Base-by-base conservation (phyloP, 176 grass and related monocot species). In the Poa pratensis region DNA sequence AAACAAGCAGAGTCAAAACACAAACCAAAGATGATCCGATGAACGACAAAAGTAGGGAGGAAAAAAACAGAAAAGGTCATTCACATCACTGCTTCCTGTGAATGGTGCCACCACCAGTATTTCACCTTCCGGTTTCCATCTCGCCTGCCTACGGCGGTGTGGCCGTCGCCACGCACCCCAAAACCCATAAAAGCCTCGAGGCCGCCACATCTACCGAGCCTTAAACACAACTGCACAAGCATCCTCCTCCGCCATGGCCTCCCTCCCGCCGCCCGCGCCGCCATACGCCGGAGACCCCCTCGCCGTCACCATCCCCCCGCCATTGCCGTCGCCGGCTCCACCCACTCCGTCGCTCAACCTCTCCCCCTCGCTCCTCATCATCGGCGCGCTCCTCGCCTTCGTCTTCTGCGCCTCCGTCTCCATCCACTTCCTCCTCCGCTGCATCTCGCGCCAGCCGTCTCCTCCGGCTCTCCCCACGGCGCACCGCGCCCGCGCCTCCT, bases 371-470 rank as follows among this genome's bases (percentile, higher is more conserved):
- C 84, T 98, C 28, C 78, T 95, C 79, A 93, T 98, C 72, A 95
- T 95, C 73, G 85, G 71, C 8, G 91, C 84, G 6, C 90, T 98
- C 54, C 67, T 98, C 46, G 73, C 86, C 73, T 88, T 92, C 75
- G 96, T 98, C 61, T 79, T 93, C 82, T 77, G 84, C 68, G 91
- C 91, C 28, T 94, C 90, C 52, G 54, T 92, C 24, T 91, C 90
- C 69, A 94, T 97, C 81, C 92, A 94, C 82, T 86, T 94, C 87
- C 80, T 97, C 84, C 92, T 94, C 58, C 92, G 95, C 42, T 87
- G 88, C 75, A 63, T 97, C 81, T 84, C 87, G 52, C 85, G 54
- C 4, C 57, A 73, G 20, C 22, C 71, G 8, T 83, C 78, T 48
- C 79, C 19, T 17, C 80, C 68, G 63, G 69, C 75, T 8, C 54